These are phyloP conservation scores for Fusarium sp. DNA, from an alignment of 2,329 filamentous ascomycete species.

Conservation along the genomic window DNA sequence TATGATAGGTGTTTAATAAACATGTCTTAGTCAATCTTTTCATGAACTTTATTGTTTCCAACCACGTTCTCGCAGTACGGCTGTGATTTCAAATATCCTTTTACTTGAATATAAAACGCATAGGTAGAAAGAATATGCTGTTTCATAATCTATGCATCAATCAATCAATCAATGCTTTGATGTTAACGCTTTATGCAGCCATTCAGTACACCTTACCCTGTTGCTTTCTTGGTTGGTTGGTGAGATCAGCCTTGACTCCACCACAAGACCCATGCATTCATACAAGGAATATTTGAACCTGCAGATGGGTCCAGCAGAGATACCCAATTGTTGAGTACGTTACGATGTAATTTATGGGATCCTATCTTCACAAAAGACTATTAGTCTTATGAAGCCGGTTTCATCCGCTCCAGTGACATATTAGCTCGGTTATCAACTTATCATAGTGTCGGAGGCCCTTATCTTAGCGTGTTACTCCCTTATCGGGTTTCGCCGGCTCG, in stretches of 20 bases:
- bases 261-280: neutral
- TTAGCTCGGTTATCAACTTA: neutral
- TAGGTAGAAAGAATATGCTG: too few species aligned
- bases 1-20: too few species aligned
- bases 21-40: too few species aligned
- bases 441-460: neutral
- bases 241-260: neutral
- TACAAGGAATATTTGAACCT: neutral
- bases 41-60: too few species aligned
- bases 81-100: too few species aligned
- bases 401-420: neutral
- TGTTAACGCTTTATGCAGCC: too few species aligned
- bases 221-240: neutral
- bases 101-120: too few species aligned
- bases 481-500: conserved; percentile 6
- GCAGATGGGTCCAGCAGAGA: too few species aligned
- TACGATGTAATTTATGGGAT: neutral
- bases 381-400: conserved; percentile 2
- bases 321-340: neutral
- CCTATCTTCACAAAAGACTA: neutral
- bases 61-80: too few species aligned
- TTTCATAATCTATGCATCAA: too few species aligned
- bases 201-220: neutral
- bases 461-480: neutral
- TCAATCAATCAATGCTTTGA: too few species aligned